A percentile compares a stretch with the other conserved stretches of the same genome.
Evolutionary conservation across 345 rosid genomes (phyloP).

Genomic region (Eucalyptus sp.): DNA sequence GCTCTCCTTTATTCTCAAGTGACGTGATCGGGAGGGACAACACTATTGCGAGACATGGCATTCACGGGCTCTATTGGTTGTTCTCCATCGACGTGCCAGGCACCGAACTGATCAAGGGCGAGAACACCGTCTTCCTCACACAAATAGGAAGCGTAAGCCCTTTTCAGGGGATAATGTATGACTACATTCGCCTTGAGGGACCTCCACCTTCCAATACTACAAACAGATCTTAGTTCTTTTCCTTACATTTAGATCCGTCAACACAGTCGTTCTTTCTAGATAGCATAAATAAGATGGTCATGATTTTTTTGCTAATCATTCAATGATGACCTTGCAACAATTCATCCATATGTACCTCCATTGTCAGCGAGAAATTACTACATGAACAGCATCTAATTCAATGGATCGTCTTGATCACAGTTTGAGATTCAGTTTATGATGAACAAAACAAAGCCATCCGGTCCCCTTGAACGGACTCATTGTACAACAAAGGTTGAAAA

Average conservation of each 20-base stretch:
- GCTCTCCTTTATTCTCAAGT: conserved; percentile 57
- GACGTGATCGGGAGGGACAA: conserved; percentile 80
- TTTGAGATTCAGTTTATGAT: background rate
- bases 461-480: background rate
- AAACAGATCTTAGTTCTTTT: background rate
- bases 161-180: conserved; percentile 76
- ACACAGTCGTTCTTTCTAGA: background rate
- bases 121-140: conserved; percentile 58
- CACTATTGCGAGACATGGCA: conserved; percentile 75
- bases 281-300: background rate
- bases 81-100: conserved; percentile 46
- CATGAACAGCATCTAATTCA: background rate
- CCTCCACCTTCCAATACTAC: conserved; percentile 14
- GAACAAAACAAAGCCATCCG: background rate
- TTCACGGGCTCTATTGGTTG: conserved; percentile 68
- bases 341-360: background rate
- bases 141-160: conserved; percentile 48
- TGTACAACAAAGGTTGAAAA: background rate
- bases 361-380: background rate
- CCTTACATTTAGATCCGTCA: background rate
- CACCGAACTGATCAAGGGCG: conserved; percentile 32
- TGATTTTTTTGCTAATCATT: background rate
- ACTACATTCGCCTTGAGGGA: conserved; percentile 71
- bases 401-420: background rate
- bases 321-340: background rate